A percentile compares a stretch with the other conserved stretches of the same genome.
phyloP scores from a whole-genome alignment of 352 stramenopile species.

The Phytophthora hybrid region DNA sequence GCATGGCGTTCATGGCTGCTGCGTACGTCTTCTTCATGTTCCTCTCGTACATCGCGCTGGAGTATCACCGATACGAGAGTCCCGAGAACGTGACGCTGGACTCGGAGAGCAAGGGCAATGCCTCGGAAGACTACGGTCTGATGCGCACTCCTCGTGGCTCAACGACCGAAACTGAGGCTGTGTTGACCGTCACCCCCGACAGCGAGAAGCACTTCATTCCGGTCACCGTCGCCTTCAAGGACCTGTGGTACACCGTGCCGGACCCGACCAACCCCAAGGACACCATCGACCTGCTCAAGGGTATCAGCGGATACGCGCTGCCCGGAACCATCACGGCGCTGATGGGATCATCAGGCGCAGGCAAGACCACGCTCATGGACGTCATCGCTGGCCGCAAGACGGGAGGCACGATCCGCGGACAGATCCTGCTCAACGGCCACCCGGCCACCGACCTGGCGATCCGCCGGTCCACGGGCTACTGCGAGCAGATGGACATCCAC shows the following conservation, averaged over 20 bases:
- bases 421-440: constrained; percentile 70
- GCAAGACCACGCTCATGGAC: constrained; percentile 36
- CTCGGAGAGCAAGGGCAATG: constrained; percentile 3
- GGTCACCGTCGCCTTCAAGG: constrained; percentile 11
- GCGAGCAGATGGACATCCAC: constrained; percentile 30
- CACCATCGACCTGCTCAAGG: constrained; percentile 33
- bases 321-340: constrained; percentile 12
- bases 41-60: constrained; percentile 16
- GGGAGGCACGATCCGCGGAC: constrained; percentile 18
- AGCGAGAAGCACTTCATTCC: constrained; percentile 18
- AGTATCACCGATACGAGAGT: constrained; percentile 15
- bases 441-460: constrained; percentile 51
- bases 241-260: constrained; percentile 15
- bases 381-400: constrained; percentile 34
- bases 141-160: constrained; percentile 5
- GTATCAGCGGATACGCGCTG: constrained; percentile 30
- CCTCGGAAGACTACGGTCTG: not conserved
- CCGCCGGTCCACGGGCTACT: constrained; percentile 34
- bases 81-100: constrained; percentile 17
- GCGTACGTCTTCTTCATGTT: constrained; percentile 22
- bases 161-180: not conserved
- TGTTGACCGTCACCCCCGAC: not conserved
- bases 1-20: constrained; percentile 12
- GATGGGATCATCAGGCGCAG: constrained; percentile 29
- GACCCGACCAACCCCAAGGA: constrained; percentile 26